Evolutionary conservation across 1,139 yeast genomes (phyloP).

Genomic region (Zygosaccharomyces sapae): DNA sequence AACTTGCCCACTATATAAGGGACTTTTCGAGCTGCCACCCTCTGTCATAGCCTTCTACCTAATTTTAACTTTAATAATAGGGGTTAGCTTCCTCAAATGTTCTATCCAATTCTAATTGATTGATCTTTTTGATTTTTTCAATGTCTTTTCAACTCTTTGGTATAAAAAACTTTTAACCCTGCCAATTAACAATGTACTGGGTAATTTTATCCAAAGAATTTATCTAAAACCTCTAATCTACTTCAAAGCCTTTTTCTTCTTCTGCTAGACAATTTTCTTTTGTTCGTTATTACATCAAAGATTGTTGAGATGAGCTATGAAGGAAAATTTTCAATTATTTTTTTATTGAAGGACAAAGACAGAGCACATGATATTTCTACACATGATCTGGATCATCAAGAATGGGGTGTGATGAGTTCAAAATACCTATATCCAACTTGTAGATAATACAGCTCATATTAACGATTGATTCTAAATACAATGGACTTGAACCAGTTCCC

Average conservation of each 20-base stretch:
- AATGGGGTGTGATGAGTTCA: background rate
- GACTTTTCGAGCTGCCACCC: slow-evolving; percentile 23
- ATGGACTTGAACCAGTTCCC: slow-evolving; percentile 10
- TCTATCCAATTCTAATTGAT: background rate
- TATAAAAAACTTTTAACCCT: background rate
- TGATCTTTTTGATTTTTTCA: background rate
- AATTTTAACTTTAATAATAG: background rate
- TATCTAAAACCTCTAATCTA: background rate
- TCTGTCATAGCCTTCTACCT: slow-evolving; percentile 20
- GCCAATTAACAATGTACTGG: background rate
- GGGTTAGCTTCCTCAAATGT: background rate
- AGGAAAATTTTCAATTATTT: slow-evolving; percentile 15
- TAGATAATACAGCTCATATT: too few relatives aligned
- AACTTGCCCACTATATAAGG: slow-evolving; percentile 10
- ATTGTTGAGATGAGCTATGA: slow-evolving; percentile 17
- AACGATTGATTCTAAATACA: background rate
- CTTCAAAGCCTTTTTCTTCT: background rate
- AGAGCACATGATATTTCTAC: background rate
- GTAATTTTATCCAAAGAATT: background rate
- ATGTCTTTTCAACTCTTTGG: background rate
- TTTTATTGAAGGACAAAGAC: slow-evolving; percentile 3
- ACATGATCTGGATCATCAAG: slow-evolving; percentile 1
- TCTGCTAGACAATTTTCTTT: background rate
- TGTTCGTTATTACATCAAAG: background rate
- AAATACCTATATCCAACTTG: too few relatives aligned